phyloP scores from a whole-genome alignment of 257 asterid species.

The Galeopsis tetrahit region DNA sequence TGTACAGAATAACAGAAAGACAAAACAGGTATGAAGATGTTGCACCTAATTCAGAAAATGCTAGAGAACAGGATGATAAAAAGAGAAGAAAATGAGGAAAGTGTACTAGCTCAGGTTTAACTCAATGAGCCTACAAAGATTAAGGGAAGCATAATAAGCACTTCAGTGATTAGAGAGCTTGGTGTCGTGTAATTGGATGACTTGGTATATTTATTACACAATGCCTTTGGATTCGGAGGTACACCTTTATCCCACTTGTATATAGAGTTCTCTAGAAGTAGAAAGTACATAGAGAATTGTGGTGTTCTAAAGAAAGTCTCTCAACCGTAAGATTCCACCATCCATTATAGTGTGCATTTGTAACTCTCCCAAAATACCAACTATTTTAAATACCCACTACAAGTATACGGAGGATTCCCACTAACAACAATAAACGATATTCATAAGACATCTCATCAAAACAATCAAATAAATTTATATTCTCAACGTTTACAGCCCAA shows the following conservation, averaged over 20 bases:
- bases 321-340: background rate
- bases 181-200: background rate
- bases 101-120: background rate
- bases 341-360: background rate
- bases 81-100: background rate
- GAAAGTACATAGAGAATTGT: background rate
- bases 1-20: background rate
- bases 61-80: background rate
- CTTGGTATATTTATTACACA: background rate
- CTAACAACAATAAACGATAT: background rate
- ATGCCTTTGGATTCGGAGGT: background rate
- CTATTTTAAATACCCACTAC: background rate
- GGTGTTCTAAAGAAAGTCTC: background rate
- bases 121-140: conserved; percentile 2
- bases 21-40: background rate
- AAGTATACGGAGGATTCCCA: background rate
- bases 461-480: background rate
- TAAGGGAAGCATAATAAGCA: background rate
- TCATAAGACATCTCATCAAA: background rate
- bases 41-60: background rate
- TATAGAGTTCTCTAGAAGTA: background rate
- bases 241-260: background rate
- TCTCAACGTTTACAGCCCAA: background rate
- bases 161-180: background rate
- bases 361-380: background rate